Conservation (phyloP, 805 yeast species). For the Candida sakaeoensis region DNA sequence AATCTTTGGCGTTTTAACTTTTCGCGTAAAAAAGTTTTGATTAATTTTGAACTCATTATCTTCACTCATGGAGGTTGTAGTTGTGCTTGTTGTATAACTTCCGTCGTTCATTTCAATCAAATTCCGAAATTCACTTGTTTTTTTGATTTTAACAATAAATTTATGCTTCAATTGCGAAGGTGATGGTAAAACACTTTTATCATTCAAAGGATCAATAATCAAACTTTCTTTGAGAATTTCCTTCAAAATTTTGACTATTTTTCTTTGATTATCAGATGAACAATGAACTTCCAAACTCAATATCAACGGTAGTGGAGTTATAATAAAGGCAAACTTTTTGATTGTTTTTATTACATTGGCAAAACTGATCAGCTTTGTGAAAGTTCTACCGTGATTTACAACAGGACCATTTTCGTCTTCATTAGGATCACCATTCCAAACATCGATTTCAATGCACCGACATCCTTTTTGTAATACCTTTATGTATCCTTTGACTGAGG, state of each 20-base stretch:
- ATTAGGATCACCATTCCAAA: slow-evolving; percentile 65
- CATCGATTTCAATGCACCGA: slow-evolving; percentile 89
- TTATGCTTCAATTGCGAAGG: slow-evolving; percentile 70
- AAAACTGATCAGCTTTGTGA: slow-evolving; percentile 72
- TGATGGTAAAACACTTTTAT: slow-evolving; percentile 51
- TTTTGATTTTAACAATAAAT: slow-evolving; percentile 76
- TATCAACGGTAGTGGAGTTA: slow-evolving; percentile 81
- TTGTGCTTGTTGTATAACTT: slow-evolving; percentile 13
- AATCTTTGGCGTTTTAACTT: slow-evolving; percentile 22
- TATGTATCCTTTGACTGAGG: slow-evolving; percentile 87
- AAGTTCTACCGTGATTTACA: slow-evolving; percentile 85
- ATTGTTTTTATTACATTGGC: slow-evolving; percentile 68
- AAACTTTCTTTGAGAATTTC: slow-evolving; percentile 59
- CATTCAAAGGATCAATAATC: slow-evolving; percentile 36
- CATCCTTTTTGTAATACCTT: slow-evolving; percentile 88
- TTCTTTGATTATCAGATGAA: slow-evolving; percentile 59
- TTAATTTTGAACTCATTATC: slow-evolving; percentile 21
- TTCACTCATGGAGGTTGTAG: slow-evolving; percentile 37
- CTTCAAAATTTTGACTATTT: slow-evolving; percentile 49
- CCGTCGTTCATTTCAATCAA: slow-evolving; percentile 20
- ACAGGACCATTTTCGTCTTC: slow-evolving; percentile 54
- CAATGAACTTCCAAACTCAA: slow-evolving; percentile 86
- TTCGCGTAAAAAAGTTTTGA: slow-evolving; percentile 20
- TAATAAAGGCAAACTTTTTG: slow-evolving; percentile 81
- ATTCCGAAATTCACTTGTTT: slow-evolving; percentile 29